A percentile compares a stretch with the other conserved stretches of the same genome.
These are phyloP conservation scores for Apiotrichum sp. DNA, from an alignment of 1,284 basidiomycete species.

Conservation along the genomic window DNA sequence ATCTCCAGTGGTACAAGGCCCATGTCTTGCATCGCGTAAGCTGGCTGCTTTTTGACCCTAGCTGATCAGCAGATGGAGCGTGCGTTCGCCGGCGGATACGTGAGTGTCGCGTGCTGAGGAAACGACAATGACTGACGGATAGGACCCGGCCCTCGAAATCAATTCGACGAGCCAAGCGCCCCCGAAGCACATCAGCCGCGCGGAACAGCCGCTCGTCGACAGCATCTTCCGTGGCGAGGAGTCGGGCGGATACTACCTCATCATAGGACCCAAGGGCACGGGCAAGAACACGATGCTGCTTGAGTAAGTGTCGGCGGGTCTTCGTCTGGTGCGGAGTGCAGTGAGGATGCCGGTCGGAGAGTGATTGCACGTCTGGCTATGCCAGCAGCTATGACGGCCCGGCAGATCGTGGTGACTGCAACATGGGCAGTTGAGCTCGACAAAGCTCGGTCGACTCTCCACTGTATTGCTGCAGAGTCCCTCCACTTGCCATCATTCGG, in stretches of 20 bases:
- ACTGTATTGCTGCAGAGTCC: too few species aligned
- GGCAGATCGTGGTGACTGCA: too few species aligned
- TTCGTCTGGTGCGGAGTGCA: too few species aligned
- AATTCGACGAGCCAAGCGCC: constrained; percentile 50
- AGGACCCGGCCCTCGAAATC: constrained; percentile 72
- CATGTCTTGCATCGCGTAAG: constrained; percentile 67
- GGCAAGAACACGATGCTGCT: constrained; percentile 75
- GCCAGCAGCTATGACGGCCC: too few species aligned
- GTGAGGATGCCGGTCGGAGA: too few species aligned
- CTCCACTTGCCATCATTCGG: too few species aligned
- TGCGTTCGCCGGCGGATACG: constrained; percentile 42
- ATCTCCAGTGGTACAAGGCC: constrained; percentile 71
- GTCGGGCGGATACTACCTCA: constrained; percentile 64
- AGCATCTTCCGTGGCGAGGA: constrained; percentile 67
- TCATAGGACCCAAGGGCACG: constrained; percentile 68
- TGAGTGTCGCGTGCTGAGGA: constrained; percentile 9
- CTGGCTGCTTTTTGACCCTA: not conserved
- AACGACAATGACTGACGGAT: constrained; percentile 38
- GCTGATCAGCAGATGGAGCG: constrained; percentile 32
- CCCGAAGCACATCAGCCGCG: constrained; percentile 59
- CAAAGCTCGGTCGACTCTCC: too few species aligned
- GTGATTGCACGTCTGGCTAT: too few species aligned
- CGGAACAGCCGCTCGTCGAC: constrained; percentile 70
- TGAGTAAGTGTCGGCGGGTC: constrained; percentile 46
- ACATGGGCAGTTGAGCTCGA: too few species aligned